Evolutionary conservation across 169 alveolate genomes (phyloP), one percentile per base, ranked within the genome.

Genomic region (Eimeria necatrix): DNA sequence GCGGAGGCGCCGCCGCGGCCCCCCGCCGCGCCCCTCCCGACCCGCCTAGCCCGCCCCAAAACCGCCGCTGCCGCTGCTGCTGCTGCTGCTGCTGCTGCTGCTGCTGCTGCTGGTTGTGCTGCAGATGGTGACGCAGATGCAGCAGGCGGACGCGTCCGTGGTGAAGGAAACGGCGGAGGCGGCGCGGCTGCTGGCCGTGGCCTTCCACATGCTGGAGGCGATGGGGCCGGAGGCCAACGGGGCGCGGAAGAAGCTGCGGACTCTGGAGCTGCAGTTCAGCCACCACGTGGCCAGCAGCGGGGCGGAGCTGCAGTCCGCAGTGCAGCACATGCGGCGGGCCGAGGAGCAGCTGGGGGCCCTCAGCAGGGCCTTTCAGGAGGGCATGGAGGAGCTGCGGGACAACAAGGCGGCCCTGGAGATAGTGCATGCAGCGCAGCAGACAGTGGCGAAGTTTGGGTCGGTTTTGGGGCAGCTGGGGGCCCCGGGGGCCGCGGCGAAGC

Each of bases 211-310:
- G 32, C 5, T 74, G 22, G 89, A 80, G 71, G 59, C 26, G 20
- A 26, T 48, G 20, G 89, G 89, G 49, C 18, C 6, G 9, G 89
- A 80, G 26, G 91, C 91, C 51, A 64, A 46, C 24, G 41, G 24
- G n/a, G 71, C 22, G 46, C 3, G 91, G 91, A 83, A 83, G 76
- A 24, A 52, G 1, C 1, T 83, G 32, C 51, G 68, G 46, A 20
- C 6, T 3, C 6, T 51, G 49, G 70, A 52, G 18, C 7, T 78
- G 41, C 71, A 52, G 76, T 16, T 56, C 8, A 12, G 51, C 3
- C 91, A 83, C 48, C 26, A 8, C 3, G 74, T 83, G 4, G 71
- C 91, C 1, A 83, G 91, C 46, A 83, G 71, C 46, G 91, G 91
- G 74, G 91, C 61, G 1, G 91, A 83, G 56, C 22, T 53, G 71